These are phyloP conservation scores for Themeda triandra DNA, from an alignment of 176 grass and related monocot species.

Conservation along the genomic window DNA sequence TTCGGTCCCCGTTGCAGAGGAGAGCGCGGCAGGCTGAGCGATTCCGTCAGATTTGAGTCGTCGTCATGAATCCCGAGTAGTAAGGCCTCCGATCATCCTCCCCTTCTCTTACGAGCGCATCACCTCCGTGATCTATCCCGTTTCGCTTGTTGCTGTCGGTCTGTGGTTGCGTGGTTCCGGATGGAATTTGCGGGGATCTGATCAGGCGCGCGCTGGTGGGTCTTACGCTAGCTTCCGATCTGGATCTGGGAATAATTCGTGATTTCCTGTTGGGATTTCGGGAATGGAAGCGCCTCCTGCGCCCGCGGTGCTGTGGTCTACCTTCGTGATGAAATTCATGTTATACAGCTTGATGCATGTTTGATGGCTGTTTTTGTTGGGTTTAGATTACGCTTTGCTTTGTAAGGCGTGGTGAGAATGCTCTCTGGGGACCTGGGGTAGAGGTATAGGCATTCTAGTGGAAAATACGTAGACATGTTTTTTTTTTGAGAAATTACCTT, in stretches of 20 bases:
- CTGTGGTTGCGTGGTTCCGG: not conserved
- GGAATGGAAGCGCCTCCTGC: not conserved
- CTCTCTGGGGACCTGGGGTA: no score
- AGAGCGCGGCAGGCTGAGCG: constrained; percentile 1
- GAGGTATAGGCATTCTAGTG: not conserved
- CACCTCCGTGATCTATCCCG: not conserved
- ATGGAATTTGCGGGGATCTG: not conserved
- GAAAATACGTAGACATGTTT: no score
- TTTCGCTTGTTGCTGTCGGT: not conserved
- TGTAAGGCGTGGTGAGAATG: not conserved
- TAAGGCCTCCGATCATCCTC: constrained; percentile 32
- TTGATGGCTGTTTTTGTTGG: not conserved
- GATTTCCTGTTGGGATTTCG: no score
- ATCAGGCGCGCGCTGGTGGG: not conserved
- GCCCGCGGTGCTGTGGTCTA: not conserved
- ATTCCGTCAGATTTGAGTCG: not conserved
- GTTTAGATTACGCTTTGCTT: not conserved
- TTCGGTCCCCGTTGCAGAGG: not conserved
- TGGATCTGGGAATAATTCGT: constrained; percentile 19
- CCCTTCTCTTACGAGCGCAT: not conserved
- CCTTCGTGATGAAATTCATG: not conserved
- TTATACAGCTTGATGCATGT: not conserved
- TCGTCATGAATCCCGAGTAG: constrained; percentile 72
- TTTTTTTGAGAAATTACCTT: no score
- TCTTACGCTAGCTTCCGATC: constrained; percentile 26